Evolutionary conservation across 768 basidiomycete species (phyloP).

Genomic region (Boletus pseudo-olivaceus): DNA sequence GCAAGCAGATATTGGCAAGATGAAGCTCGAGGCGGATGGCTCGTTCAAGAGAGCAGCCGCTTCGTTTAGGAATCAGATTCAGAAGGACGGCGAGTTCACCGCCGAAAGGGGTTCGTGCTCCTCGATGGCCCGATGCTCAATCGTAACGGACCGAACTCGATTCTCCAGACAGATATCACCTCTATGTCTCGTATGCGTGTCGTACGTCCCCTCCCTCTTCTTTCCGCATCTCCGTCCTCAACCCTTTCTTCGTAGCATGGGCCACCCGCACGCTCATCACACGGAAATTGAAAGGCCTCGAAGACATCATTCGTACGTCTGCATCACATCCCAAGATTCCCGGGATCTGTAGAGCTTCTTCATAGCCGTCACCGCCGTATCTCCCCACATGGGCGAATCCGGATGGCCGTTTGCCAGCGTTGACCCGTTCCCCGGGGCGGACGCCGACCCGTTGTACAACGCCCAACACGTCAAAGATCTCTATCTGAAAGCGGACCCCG

Average conservation of each 20-base stretch:
- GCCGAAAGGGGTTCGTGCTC: conserved; percentile 69
- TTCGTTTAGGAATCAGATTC: conserved; percentile 54
- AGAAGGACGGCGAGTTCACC: conserved; percentile 56
- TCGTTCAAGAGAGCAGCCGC: conserved; percentile 57
- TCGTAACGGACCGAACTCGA: background rate
- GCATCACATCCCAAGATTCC: background rate
- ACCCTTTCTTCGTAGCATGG: conserved; percentile 60
- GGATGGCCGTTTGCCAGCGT: conserved; percentile 86
- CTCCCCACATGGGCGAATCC: conserved; percentile 76
- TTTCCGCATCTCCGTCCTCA: no score
- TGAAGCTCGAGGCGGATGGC: conserved; percentile 56
- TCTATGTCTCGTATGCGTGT: conserved; percentile 85
- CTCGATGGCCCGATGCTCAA: background rate
- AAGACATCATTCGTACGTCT: conserved; percentile 71
- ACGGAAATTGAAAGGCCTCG: conserved; percentile 88
- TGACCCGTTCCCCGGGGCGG: conserved; percentile 67
- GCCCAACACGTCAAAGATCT: conserved; percentile 77
- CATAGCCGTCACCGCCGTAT: conserved; percentile 74
- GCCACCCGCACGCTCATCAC: conserved; percentile 88
- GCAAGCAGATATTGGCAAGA: conserved; percentile 53
- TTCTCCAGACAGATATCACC: conserved; percentile 76
- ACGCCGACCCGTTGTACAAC: conserved; percentile 70
- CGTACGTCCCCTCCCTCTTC: conserved; percentile 44
- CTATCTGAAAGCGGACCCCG: conserved; percentile 71
- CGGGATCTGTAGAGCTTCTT: background rate